Evolutionary conservation across 331 rosid genomes (phyloP).

Genomic region (Cydonia oblonga): DNA sequence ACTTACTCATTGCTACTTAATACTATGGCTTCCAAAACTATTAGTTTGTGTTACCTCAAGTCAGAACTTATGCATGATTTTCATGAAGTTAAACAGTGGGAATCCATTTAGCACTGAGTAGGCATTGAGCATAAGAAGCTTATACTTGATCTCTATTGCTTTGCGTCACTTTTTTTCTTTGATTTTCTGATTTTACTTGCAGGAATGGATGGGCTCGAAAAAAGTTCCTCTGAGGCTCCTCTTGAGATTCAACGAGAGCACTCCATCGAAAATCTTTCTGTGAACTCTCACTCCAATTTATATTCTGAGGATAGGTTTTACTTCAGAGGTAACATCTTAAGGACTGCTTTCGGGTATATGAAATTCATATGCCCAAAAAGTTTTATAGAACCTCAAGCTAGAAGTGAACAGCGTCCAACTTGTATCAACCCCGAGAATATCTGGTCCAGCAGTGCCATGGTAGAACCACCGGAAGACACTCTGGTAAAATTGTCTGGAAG

Average conservation of each 20-base stretch:
- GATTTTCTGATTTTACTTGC: slow-evolving; percentile 13
- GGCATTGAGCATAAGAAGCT: neutral
- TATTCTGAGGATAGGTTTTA: slow-evolving; percentile 30
- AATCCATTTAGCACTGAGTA: neutral
- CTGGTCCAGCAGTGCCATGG: slow-evolving; percentile 19
- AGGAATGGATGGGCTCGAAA: slow-evolving; percentile 41
- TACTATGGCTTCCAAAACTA: neutral
- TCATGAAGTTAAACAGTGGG: neutral
- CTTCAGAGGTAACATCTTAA: slow-evolving; percentile 34
- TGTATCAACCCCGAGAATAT: slow-evolving; percentile 24
- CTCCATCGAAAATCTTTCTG: slow-evolving; percentile 18
- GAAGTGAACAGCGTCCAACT: slow-evolving; percentile 15
- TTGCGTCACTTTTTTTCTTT: neutral
- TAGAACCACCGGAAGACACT: slow-evolving; percentile 25
- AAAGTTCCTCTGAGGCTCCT: slow-evolving; percentile 21
- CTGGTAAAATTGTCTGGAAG: slow-evolving; percentile 26
- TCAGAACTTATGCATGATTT: neutral
- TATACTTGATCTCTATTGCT: neutral
- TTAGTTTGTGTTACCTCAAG: neutral
- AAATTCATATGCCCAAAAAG: slow-evolving; percentile 28
- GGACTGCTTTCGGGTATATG: slow-evolving; percentile 60
- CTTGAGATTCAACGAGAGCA: slow-evolving; percentile 36
- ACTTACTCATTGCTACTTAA: neutral
- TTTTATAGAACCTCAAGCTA: slow-evolving; percentile 23
- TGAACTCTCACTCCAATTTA: slow-evolving; percentile 20